Evolutionary conservation across 2,329 filamentous ascomycete genomes (phyloP).

Genomic region (Cryoendolithus antarcticus): DNA sequence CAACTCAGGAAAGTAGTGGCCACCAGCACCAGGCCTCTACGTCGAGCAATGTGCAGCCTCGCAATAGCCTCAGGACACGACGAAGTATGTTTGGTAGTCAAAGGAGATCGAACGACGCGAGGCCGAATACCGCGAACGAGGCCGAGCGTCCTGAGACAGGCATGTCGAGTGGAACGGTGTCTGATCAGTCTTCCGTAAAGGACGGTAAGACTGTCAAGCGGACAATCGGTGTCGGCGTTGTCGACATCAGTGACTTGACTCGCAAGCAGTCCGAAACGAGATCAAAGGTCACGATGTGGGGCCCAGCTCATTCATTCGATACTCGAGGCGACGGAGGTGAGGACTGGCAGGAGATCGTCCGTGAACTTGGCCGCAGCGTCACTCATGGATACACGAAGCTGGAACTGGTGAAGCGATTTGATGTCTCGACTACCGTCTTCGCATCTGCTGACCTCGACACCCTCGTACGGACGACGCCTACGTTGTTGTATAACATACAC

Average conservation of each 20-base stretch:
- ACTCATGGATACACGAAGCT: constrained; percentile 51
- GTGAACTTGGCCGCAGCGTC: constrained; percentile 59
- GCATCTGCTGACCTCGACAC: constrained; percentile 62
- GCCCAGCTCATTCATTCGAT: constrained; percentile 40
- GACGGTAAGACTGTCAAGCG: constrained; percentile 46
- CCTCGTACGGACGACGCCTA: constrained; percentile 77
- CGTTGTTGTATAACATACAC: constrained; percentile 65
- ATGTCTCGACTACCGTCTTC: constrained; percentile 70
- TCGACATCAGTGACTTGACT: constrained; percentile 51
- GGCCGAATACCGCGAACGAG: constrained; percentile 5
- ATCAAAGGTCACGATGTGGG: constrained; percentile 56
- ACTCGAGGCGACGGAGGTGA: constrained; percentile 48
- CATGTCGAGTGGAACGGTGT: constrained; percentile 10
- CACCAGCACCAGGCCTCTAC: no score
- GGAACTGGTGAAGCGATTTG: constrained; percentile 55
- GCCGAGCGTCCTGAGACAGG: constrained; percentile 14
- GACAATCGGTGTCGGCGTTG: constrained; percentile 62
- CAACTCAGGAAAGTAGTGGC: not conserved
- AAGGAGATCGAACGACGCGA: constrained; percentile 27
- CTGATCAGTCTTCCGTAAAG: constrained; percentile 9
- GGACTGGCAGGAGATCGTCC: constrained; percentile 62
- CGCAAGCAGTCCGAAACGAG: constrained; percentile 15
- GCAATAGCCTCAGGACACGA: constrained; percentile 25
- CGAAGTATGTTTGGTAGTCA: constrained; percentile 55
- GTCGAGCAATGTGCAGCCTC: not conserved